Conservation (phyloP, 2,329 filamentous ascomycete genomes). For the Ophiostoma piceae region DNA sequence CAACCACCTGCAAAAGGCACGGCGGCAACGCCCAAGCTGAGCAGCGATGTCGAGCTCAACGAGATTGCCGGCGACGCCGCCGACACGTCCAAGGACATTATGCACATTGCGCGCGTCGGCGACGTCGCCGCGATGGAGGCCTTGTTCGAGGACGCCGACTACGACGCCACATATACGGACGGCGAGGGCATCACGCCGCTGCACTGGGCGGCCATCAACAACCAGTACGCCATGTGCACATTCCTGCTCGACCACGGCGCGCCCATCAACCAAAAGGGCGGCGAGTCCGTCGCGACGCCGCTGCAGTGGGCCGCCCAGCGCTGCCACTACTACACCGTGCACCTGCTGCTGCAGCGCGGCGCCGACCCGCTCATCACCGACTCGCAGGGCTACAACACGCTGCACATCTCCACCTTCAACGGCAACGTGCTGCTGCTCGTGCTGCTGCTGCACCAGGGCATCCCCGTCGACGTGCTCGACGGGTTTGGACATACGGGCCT, state of each 20-base stretch:
- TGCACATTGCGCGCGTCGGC: conserved; percentile 88
- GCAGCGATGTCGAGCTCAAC: conserved; percentile 52
- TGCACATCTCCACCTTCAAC: conserved; percentile 95
- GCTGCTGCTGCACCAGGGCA: conserved; percentile 87
- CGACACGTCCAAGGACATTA: conserved; percentile 65
- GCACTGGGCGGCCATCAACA: conserved; percentile 99
- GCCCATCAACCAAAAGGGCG: conserved; percentile 90
- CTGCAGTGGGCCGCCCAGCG: conserved; percentile 96
- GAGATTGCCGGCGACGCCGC: conserved; percentile 36
- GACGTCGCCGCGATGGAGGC: conserved; percentile 83
- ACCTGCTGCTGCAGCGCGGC: conserved; percentile 83
- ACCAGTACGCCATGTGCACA: conserved; percentile 95
- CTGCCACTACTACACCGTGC: conserved; percentile 93
- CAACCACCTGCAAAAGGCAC: conserved; percentile 53
- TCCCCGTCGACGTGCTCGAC: conserved; percentile 87
- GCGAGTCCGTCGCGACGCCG: conserved; percentile 88
- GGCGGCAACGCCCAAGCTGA: conserved; percentile 51
- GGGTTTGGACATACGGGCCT: conserved; percentile 85
- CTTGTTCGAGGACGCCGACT: conserved; percentile 77
- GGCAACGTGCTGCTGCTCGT: conserved; percentile 88
- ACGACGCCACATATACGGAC: conserved; percentile 76
- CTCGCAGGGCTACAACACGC: conserved; percentile 93
- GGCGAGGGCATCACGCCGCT: conserved; percentile 92
- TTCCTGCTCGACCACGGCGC: conserved; percentile 81
- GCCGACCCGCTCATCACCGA: conserved; percentile 90